Evolutionary conservation across 306 rosid species (phyloP).

Genomic region (Comarum palustre): DNA sequence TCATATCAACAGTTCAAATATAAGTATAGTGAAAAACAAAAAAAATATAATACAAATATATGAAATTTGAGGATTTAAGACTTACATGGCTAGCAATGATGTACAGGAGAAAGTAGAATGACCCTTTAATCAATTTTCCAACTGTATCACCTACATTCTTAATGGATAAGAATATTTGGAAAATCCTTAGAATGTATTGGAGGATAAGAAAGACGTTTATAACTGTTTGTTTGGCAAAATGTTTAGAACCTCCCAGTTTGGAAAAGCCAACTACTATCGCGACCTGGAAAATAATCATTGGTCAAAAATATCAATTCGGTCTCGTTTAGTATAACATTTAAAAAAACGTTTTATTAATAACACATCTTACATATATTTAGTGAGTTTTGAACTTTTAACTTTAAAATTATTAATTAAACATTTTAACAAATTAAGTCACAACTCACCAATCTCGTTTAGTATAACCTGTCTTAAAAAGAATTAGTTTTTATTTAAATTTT

Average conservation of each 20-base stretch:
- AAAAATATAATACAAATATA: too few species aligned
- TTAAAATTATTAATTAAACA: too few species aligned
- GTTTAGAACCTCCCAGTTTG: not conserved
- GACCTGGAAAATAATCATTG: conserved; percentile 16
- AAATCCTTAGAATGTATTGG: conserved; percentile 21
- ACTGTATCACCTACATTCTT: not conserved
- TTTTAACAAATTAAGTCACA: too few species aligned
- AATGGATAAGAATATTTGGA: conserved; percentile 6
- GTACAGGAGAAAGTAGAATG: conserved; percentile 16
- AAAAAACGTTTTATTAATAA: too few species aligned
- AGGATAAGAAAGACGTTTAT: conserved; percentile 12
- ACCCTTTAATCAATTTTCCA: conserved; percentile 11
- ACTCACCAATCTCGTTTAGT: too few species aligned
- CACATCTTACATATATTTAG: too few species aligned
- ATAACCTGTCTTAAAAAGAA: too few species aligned
- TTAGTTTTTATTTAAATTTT: too few species aligned
- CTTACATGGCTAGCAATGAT: conserved; percentile 29
- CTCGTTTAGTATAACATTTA: too few species aligned
- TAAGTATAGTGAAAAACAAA: not conserved
- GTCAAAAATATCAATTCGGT: not conserved
- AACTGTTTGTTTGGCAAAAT: not conserved
- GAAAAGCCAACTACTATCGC: not conserved
- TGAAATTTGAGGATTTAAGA: not conserved
- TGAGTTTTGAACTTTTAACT: too few species aligned
- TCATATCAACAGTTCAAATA: not conserved